Evolutionary conservation across 257 asterid species (phyloP).

Genomic region (Nicotiana benthamiana): DNA sequence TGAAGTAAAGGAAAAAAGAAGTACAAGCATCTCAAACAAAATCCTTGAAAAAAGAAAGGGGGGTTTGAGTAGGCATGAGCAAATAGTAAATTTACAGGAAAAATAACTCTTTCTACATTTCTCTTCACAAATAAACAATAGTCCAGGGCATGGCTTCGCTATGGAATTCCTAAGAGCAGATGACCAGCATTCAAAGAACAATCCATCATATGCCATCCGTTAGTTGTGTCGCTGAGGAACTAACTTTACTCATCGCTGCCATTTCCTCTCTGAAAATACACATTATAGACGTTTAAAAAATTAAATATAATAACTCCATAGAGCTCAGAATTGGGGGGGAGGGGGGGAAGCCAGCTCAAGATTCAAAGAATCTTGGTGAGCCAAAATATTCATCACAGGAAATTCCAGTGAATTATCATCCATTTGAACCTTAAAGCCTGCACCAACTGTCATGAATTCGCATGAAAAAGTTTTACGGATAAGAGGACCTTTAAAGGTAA

Average conservation of each 20-base stretch:
- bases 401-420: background rate
- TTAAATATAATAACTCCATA: background rate
- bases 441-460: background rate
- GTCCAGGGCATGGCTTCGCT: background rate
- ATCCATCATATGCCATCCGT: background rate
- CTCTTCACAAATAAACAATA: slow-evolving; percentile 13
- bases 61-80: slow-evolving; percentile 2
- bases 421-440: background rate
- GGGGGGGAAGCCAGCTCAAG: background rate
- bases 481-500: background rate
- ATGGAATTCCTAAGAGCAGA: background rate
- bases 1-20: no score
- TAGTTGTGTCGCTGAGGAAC: slow-evolving; percentile 10
- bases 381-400: background rate
- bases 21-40: slow-evolving; percentile 3
- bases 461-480: background rate
- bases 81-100: slow-evolving; percentile 22
- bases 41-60: background rate
- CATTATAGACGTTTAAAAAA: background rate
- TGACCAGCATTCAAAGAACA: background rate
- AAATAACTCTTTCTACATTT: slow-evolving; percentile 20
- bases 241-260: slow-evolving; percentile 59
- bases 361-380: background rate
- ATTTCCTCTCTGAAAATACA: slow-evolving; percentile 59
- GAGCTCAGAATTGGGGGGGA: background rate